Base-by-base conservation (phyloP, 2,329 filamentous ascomycete genomes). In the Dactylellina cionopaga region DNA sequence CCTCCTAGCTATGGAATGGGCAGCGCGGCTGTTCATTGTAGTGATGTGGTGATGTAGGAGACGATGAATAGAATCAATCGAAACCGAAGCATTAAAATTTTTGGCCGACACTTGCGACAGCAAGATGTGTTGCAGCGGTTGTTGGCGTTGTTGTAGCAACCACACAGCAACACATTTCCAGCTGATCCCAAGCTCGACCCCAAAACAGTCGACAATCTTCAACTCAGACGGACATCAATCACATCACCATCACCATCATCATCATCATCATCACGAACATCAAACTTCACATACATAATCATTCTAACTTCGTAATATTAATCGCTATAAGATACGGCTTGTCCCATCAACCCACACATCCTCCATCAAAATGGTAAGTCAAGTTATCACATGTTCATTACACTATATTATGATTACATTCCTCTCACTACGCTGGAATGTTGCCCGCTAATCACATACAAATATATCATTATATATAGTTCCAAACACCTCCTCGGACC, bases 401-500 rank as follows among this genome's bases (percentile, higher is more conserved):
- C n/a, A n/a, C n/a, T n/a, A n/a, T n/a, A n/a, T n/a, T n/a, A n/a
- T n/a, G n/a, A n/a, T n/a, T n/a, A n/a, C n/a, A n/a, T n/a, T n/a
- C n/a, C n/a, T n/a, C n/a, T n/a, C n/a, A n/a, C n/a, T n/a, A n/a
- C n/a, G n/a, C 33, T n/a, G 46, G 37, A 60, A 47, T 46, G 55
- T 22, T 27, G 17, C 19, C 44, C 10, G 24, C n/a, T 19, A 43
- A 41, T 41, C n/a, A 44, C 6, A 33, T 17, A 19, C n/a, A 44
- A 3, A 33, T 17, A 19, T 15, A 13, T 49, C 24, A 7, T 27
- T 24, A 39, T 37, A 37, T 41, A 49, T 39, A 71, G 66, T 71
- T 72, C 43, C 58, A 59, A 59, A 75, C 69, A 46, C 74, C 69
- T 31, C 75, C 74, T 58, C 76, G 76, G 24, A 75, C 70, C 17